phyloP scores from a whole-genome alignment of 306 rosid genomes.

The Vigna mungo region DNA sequence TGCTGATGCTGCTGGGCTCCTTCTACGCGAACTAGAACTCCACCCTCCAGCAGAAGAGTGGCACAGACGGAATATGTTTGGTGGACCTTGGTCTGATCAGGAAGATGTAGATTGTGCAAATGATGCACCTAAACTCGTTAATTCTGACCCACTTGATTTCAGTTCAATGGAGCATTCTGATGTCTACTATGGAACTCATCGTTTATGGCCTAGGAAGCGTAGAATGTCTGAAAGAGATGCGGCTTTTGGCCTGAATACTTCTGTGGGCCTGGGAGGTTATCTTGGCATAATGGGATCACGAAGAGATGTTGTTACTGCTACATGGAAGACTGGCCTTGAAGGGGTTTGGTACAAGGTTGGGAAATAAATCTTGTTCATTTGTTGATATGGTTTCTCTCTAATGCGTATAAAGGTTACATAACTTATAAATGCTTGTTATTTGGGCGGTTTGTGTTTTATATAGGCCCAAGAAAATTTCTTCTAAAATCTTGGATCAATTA shows the following conservation, averaged over 20 bases:
- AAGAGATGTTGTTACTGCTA: constrained; percentile 94
- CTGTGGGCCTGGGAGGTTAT: constrained; percentile 93
- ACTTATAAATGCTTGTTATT: constrained; percentile 29
- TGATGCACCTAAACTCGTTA: constrained; percentile 68
- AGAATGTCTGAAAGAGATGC: constrained; percentile 99
- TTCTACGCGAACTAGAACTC: constrained; percentile 94
- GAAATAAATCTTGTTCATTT: constrained; percentile 33
- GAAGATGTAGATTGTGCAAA: constrained; percentile 69
- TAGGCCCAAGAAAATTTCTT: constrained; percentile 20
- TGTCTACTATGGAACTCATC: constrained; percentile 66
- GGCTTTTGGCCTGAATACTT: constrained; percentile 96
- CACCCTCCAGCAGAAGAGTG: constrained; percentile 99
- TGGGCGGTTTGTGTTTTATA: constrained; percentile 25
- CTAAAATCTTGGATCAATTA: constrained; percentile 6
- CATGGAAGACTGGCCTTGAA: constrained; percentile 98
- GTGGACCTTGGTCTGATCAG: constrained; percentile 92
- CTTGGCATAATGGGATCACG: constrained; percentile 99
- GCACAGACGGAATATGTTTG: constrained; percentile 97
- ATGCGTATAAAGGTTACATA: background rate
- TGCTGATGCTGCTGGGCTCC: constrained; percentile 99
- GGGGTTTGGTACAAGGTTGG: constrained; percentile 98
- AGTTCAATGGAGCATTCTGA: constrained; percentile 68
- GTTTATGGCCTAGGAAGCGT: constrained; percentile 97
- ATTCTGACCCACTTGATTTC: constrained; percentile 71
- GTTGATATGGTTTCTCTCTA: constrained; percentile 18